Evolutionary conservation across 23 red algal species (phyloP), one percentile per base, ranked within the genome.

Genomic region (Gracilaria caudata): DNA sequence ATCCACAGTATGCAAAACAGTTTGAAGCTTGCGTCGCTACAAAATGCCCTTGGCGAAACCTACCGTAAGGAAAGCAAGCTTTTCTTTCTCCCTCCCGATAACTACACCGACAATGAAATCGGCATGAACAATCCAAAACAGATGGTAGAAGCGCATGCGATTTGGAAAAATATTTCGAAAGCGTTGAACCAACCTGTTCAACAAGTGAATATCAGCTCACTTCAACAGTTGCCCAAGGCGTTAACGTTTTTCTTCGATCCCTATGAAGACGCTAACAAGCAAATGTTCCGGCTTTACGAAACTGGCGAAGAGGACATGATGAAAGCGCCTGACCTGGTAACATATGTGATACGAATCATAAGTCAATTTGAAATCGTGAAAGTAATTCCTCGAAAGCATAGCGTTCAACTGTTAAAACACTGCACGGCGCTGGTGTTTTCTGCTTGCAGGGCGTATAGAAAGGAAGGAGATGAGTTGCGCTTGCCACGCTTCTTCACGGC

Each of bases 241-340:
- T 26, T 75, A 40, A 21, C 37, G 5, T 75, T 75, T 0, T 47
- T 75, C 20, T 49, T 46, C 25, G 70, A 75, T 16, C 70, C 70
- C 20, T 24, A 75, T 3, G 4, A 71, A 0, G 40, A 71, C 7
- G 34, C 65, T 3, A 23, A 1, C 26, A 36, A 71, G 20, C 10
- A 71, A 39, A 14, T 13, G 1, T 41, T 71, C 26, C 1, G 23
- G 34, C 32, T 21, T 6, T 71, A 71, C 33, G 26, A 36, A 21
- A 41, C 34, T 16, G 33, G 20, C 20, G n/a, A 10, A 41, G 33
- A 41, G 40, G 65, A 71, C 14, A 71, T 41, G 37, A 41, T 71
- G 4, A 0, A 1, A 19, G 70, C 70, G 8, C 70, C 70, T 2
- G 5, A 26, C 7, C 40, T 75, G 40, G 70, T 47, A 7, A 16